Base-by-base conservation (phyloP, 805 yeast genomes). In the Cyberlindnera amylophila region DNA sequence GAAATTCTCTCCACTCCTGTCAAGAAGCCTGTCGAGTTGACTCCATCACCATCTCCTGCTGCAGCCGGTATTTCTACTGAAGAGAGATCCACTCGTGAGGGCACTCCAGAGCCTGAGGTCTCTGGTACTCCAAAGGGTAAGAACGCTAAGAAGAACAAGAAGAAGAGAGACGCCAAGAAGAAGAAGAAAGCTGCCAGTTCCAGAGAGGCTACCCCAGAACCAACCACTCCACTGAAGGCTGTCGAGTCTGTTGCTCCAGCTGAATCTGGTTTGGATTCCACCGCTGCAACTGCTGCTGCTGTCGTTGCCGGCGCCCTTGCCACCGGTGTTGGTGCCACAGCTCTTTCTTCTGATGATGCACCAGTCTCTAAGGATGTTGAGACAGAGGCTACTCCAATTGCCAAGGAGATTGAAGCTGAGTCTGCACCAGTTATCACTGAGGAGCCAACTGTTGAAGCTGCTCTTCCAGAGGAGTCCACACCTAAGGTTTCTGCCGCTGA, bases 91-190 rank as follows among this genome's bases (percentile, higher is more conserved):
- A 38, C 49, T 26, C 46, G 45, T 33, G 52, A 50, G 24, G 40
- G 14, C 10, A 42, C 51, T 3, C 48, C 53, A 29, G 53, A 49
- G n/a, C 35, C 43, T 19, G 44, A 33, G 12, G 27, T 21, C 24
- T 6, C 6, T 9, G 24, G 38, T 17, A 17, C 38, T 19, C 21
- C 40, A 15, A 18, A 12, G 32, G 48, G 53, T 32, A 50, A 46
- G 42, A 49, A 45, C 32, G 50, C 56, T 23, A 52, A 50, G 45
- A 52, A 48, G 44, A 50, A 52, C 37, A 49, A 49, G 33, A 52
- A 52, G 46, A 52, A 48, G 45, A 52, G 49, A 45, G 53, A 47
- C 18, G 52, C 51, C 10, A 45, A 44, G 34, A 52, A 40, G 38
- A 52, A 52, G 52, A 49, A 52, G 38, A 34, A 41, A 12, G 36